Evolutionary conservation across 2,329 filamentous ascomycete genomes (phyloP), one percentile per base, ranked within the genome.

Genomic region (Aspergillus ochraceoroseus): DNA sequence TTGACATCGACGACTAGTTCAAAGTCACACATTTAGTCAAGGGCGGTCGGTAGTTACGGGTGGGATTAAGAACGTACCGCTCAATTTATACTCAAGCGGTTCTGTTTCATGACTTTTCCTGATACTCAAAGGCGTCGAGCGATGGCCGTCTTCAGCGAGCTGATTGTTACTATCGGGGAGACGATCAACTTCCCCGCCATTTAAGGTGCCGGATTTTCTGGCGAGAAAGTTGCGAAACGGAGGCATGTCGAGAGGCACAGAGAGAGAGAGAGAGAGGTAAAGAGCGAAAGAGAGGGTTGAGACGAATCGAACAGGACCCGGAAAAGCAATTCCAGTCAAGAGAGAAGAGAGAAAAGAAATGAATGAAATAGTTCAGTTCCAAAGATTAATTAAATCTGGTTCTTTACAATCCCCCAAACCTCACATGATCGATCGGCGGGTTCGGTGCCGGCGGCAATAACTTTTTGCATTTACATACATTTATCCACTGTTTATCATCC

Each of bases 1-100:
- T 85, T 94, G 67, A 94, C 89, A 62, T 94, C 94, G 64, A 96
- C 92, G 51, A 95, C 90, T 95, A 63, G 54, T 47, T 14, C 23
- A 15, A 46, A 50, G 61, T 49, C 63, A 59, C 54, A 45, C 48
- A 59, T 51, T 51, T 40, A 47, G 36, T 19, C 31, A 33, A 31
- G 31, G 25, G 43, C 15, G n/a, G 7, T 27, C 12, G 9, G 18
- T 15, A 18, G 26, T 14, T 15, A 11, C 31, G n/a, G 33, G 28
- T 11, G 19, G 39, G 25, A 39, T 19, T 14, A 4, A 38, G 34
- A 35, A 38, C 79, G 57, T 76, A 87, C 84, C 83, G 66, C 83
- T 86, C 76, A 88, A 76, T 67, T 87, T 85, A 68, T 87, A 87
- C 62, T 87, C 83, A 49, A 78, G 79, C 23, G 74, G 82, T 52